Conservation (phyloP, 2,329 filamentous ascomycete genomes). For the Sclerotiophoma versabilis region DNA sequence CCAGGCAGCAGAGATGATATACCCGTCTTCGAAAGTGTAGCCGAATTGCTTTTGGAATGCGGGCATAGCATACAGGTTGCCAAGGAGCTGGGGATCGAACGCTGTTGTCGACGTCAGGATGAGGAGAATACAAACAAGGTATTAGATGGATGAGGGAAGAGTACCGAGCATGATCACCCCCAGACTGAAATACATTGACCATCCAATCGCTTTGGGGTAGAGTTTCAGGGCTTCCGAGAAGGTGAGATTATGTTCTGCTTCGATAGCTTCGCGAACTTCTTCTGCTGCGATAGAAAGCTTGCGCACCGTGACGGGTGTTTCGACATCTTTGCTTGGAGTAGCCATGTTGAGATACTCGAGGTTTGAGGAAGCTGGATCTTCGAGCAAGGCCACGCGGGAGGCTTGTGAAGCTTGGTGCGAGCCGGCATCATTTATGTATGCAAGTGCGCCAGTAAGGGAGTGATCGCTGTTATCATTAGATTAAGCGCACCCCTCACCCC, state of each 20-base stretch:
- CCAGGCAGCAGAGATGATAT: conserved; percentile 50
- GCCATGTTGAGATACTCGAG: conserved; percentile 4
- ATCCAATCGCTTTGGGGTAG: conserved; percentile 58
- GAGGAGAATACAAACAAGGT: neutral
- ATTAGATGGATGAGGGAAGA: no score
- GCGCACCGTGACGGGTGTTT: conserved; percentile 7
- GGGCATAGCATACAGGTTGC: conserved; percentile 67
- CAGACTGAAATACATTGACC: conserved; percentile 67
- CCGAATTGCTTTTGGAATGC: conserved; percentile 65
- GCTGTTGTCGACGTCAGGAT: conserved; percentile 34
- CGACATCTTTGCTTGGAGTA: conserved; percentile 4
- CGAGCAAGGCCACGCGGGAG: neutral
- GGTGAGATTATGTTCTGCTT: conserved; percentile 45
- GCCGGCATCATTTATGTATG: conserved; percentile 15
- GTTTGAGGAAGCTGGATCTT: neutral
- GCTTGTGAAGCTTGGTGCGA: conserved; percentile 8
- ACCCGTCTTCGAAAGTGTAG: conserved; percentile 42
- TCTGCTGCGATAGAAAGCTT: conserved; percentile 23
- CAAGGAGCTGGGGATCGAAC: conserved; percentile 70
- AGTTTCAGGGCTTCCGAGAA: conserved; percentile 51
- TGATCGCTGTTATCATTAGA: conserved; percentile 13
- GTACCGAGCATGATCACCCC: conserved; percentile 65
- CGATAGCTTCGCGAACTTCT: conserved; percentile 45
- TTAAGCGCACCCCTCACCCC: conserved; percentile 10
- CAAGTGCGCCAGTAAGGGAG: neutral